phyloP scores from a whole-genome alignment of 768 basidiomycete species.

The Mycena polygramma region DNA sequence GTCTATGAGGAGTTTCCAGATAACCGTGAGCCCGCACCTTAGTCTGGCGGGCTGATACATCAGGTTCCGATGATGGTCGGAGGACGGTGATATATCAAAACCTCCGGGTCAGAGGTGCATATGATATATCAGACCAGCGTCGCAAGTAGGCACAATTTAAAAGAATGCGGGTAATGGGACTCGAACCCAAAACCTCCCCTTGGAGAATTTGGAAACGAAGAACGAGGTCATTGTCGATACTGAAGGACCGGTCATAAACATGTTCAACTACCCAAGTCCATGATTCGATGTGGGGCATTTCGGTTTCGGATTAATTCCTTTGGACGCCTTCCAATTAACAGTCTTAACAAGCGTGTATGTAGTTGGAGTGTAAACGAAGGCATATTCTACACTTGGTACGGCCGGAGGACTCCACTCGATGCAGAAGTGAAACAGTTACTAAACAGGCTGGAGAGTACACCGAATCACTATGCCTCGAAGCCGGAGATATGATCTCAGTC shows the following conservation, averaged over 20 bases:
- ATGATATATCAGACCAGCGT: too few relatives aligned
- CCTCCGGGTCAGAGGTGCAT: too few relatives aligned
- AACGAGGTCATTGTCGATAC: slow-evolving; percentile 6
- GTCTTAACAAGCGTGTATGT: slow-evolving; percentile 7
- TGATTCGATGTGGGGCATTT: slow-evolving; percentile 6
- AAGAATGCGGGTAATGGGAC: too few relatives aligned
- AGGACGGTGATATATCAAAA: too few relatives aligned
- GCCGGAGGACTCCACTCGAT: slow-evolving; percentile 4
- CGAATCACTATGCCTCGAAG: slow-evolving; percentile 1
- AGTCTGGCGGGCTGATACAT: too few relatives aligned
- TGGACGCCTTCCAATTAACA: slow-evolving; percentile 7
- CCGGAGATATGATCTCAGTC: slow-evolving; percentile 6
- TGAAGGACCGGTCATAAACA: slow-evolving; percentile 7
- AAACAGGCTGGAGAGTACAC: slow-evolving; percentile 6
- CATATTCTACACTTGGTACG: slow-evolving; percentile 2
- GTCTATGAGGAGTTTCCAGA: too few relatives aligned
- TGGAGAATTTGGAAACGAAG: slow-evolving; percentile 7
- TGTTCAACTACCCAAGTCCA: slow-evolving; percentile 4
- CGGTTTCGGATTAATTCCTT: slow-evolving; percentile 7
- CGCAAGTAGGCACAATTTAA: too few relatives aligned
- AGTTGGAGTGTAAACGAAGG: slow-evolving; percentile 6
- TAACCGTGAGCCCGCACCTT: too few relatives aligned
- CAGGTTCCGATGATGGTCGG: too few relatives aligned
- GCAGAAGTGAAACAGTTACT: slow-evolving; percentile 5
- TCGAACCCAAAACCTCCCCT: too few relatives aligned